These are phyloP conservation scores for Royoungia palumana DNA, from an alignment of 768 basidiomycete genomes.

Conservation along the genomic window DNA sequence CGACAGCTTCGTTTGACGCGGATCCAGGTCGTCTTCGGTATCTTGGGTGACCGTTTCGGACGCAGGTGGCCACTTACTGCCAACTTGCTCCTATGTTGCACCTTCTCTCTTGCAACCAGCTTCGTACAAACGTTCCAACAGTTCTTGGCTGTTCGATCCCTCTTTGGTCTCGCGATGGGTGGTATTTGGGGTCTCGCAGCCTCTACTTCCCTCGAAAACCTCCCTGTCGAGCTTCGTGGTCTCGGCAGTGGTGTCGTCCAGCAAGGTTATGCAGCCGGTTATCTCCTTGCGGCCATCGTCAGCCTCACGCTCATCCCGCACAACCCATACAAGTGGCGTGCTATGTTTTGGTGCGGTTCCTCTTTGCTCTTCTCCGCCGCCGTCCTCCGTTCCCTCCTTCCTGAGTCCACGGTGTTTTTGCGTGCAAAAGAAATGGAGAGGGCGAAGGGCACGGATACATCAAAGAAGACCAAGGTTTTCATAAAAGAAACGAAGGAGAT, in stretches of 20 bases:
- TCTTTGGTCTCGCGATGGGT: conserved; percentile 89
- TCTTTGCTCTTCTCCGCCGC: conserved; percentile 73
- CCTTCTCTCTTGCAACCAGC: conserved; percentile 75
- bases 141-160: conserved; percentile 77
- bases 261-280: conserved; percentile 90
- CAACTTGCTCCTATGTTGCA: conserved; percentile 68
- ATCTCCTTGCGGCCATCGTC: conserved; percentile 79
- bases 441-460: conserved; percentile 33
- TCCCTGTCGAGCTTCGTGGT: conserved; percentile 88
- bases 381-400: conserved; percentile 58
- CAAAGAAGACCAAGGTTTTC: conserved; percentile 67
- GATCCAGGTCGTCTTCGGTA: conserved; percentile 64
- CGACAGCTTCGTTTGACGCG: not conserved
- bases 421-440: conserved; percentile 55
- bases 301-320: conserved; percentile 59
- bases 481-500: conserved; percentile 68
- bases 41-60: conserved; percentile 83
- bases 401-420: conserved; percentile 77
- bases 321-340: conserved; percentile 54
- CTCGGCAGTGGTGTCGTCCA: conserved; percentile 84
- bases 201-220: conserved; percentile 83
- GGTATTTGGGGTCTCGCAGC: conserved; percentile 87
- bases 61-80: conserved; percentile 88
- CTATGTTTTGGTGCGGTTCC: conserved; percentile 77
- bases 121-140: conserved; percentile 73